These are phyloP conservation scores for Pichia sp. DNA, from an alignment of 1,139 yeast genomes.

Conservation along the genomic window DNA sequence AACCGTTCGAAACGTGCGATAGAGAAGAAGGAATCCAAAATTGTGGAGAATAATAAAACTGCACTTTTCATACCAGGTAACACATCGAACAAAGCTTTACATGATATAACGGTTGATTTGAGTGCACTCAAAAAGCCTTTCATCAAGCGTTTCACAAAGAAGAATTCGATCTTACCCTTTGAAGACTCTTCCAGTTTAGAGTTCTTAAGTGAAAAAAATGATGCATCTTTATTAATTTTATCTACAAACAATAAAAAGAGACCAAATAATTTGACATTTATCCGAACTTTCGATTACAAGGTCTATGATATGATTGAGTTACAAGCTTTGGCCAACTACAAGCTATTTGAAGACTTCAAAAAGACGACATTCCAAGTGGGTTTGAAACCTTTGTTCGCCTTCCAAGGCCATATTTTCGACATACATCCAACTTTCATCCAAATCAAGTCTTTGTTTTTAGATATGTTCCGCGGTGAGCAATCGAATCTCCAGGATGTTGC, in stretches of 20 bases:
- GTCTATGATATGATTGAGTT: conserved; percentile 93
- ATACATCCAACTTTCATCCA: conserved; percentile 83
- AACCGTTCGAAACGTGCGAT: conserved; percentile 95
- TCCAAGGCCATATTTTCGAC: conserved; percentile 91
- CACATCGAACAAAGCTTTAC: conserved; percentile 71
- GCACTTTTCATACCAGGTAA: conserved; percentile 92
- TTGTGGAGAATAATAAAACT: conserved; percentile 82
- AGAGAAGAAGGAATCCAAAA: conserved; percentile 82
- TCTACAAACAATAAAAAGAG: conserved; percentile 84
- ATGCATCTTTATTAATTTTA: conserved; percentile 78
- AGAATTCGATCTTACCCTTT: conserved; percentile 87
- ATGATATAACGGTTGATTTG: conserved; percentile 86
- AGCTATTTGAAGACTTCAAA: conserved; percentile 74
- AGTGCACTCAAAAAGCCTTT: conserved; percentile 91
- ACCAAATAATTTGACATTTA: conserved; percentile 84
- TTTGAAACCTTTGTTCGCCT: conserved; percentile 88
- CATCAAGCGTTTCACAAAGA: conserved; percentile 78
- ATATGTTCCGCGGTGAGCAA: conserved; percentile 84
- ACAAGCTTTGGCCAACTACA: conserved; percentile 62
- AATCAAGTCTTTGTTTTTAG: conserved; percentile 81
- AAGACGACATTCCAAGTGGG: conserved; percentile 82
- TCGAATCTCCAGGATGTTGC: conserved; percentile 88
- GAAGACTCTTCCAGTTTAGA: conserved; percentile 87
- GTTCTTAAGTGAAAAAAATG: conserved; percentile 92
- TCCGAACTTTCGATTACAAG: conserved; percentile 85